Conservation (phyloP, 2,329 filamentous ascomycete genomes). For the Sclerotinia nivalis region DNA sequence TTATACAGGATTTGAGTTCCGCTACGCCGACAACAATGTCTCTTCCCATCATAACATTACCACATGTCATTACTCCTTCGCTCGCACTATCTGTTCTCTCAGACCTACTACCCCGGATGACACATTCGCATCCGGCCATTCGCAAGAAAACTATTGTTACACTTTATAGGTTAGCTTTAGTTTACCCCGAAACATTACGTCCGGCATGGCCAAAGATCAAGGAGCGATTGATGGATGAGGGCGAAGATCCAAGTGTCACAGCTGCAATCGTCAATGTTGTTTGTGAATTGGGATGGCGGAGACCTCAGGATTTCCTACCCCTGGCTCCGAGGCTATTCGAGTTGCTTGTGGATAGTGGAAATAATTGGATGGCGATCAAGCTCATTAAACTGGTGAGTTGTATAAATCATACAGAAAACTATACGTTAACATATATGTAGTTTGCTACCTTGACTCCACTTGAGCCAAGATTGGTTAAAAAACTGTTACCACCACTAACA, state of each 20-base stretch:
- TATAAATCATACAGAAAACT: conserved; percentile 51
- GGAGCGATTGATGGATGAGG: conserved; percentile 84
- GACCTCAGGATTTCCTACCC: conserved; percentile 90
- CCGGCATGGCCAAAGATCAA: conserved; percentile 98
- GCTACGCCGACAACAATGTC: conserved; percentile 75
- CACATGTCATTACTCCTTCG: conserved; percentile 90
- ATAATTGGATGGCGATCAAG: conserved; percentile 99
- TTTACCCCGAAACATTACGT: conserved; percentile 92
- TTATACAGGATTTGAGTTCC: conserved; percentile 66
- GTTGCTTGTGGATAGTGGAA: conserved; percentile 83
- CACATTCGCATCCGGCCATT: conserved; percentile 80
- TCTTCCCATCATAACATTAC: conserved; percentile 84
- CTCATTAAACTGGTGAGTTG: conserved; percentile 84
- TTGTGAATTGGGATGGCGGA: conserved; percentile 91
- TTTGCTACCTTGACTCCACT: conserved; percentile 93
- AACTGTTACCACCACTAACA: conserved; percentile 85
- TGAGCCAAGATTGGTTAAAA: conserved; percentile 87
- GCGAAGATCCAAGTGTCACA: conserved; percentile 89
- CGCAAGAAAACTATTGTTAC: conserved; percentile 97
- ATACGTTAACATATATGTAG: conserved; percentile 61
- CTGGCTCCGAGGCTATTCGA: conserved; percentile 91
- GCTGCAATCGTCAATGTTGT: conserved; percentile 96
- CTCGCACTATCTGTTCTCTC: conserved; percentile 86
- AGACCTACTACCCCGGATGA: conserved; percentile 82
- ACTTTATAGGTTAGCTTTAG: conserved; percentile 85